Base-by-base conservation (phyloP, 371 early-diverging fungal species). In the Chytridiales sp. region DNA sequence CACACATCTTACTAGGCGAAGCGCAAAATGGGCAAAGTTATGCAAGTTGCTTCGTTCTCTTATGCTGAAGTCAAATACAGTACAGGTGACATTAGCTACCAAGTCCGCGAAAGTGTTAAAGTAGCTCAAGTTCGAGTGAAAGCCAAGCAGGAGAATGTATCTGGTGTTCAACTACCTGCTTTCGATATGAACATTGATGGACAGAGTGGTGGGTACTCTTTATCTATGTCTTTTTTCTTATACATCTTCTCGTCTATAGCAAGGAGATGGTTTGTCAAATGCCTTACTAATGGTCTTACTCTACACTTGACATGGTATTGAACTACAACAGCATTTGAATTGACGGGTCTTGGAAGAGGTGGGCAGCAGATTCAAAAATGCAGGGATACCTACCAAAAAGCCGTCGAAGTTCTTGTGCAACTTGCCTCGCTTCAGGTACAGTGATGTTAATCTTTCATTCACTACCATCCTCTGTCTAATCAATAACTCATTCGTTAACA, bases 1-100 rank as follows among this genome's bases (percentile, higher is more conserved):
- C 32, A 26, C 4, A 13, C n/a, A 8, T 47, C 30, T 26, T 30
- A 35, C 17, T 47, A 80, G 85, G 92, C 93, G 39, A 94, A 94
- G 69, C 73, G 82, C 39, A 87, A 91, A 76, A 97, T 99, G 93
- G 96, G 97, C 54, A 91, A 91, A 73, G 86, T 96, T 40, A 91
- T 99, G 89, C 98, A 94, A 76, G 85, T 85, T 47, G 99, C 99
- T 22, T 94, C 93, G 39, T 98, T 98, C 71, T 94, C 97, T 17
- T 83, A 99, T 47, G 93, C 99, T 21, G 94, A 98, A 76, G 99
- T 99, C 42, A 91, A 92, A 64, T 99, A 97, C 72, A 87, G 87
- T 49, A 92, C 98, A 6, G 99, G 99, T 47, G 98, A 99, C 71
- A 93, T 99, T 41, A 87, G 94, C 70, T 97, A 92, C 72, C 93